Conservation (phyloP, 371 early-diverging fungal species). For the Mucor irregularis region DNA sequence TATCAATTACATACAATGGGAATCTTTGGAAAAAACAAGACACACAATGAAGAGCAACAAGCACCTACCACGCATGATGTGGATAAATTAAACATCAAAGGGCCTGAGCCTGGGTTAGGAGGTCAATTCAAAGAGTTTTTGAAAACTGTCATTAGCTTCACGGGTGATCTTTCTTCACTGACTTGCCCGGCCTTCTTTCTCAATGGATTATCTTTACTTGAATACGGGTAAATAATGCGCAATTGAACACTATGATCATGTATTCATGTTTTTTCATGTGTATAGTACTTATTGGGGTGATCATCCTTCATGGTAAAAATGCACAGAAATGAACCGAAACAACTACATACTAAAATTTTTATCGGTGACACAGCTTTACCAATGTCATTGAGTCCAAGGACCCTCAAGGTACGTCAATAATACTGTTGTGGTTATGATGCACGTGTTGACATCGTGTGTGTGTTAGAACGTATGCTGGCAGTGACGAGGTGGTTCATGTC, state of each 20-base stretch:
- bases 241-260: not conserved
- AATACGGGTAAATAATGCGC: conserved; percentile 64
- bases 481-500: conserved; percentile 42
- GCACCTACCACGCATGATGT: conserved; percentile 38
- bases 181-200: conserved; percentile 80
- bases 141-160: conserved; percentile 70
- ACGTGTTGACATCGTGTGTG: not conserved
- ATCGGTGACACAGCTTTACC: too few species aligned
- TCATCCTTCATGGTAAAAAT: conserved; percentile 15
- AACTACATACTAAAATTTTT: too few species aligned
- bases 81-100: conserved; percentile 40
- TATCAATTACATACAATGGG: conserved; percentile 1
- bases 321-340: not conserved
- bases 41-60: conserved; percentile 16
- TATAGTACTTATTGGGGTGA: conserved; percentile 28
- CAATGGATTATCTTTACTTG: conserved; percentile 71
- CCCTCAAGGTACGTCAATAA: conserved; percentile 52
- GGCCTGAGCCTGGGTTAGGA: conserved; percentile 34
- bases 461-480: conserved; percentile 28
- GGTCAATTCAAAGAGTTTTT: conserved; percentile 55
- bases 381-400: conserved; percentile 46
- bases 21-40: conserved; percentile 14
- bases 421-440: not conserved
- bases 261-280: not conserved
- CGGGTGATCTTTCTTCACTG: conserved; percentile 77